Conservation (phyloP, 805 yeast species). For the Alloascoidea hylecoeti region DNA sequence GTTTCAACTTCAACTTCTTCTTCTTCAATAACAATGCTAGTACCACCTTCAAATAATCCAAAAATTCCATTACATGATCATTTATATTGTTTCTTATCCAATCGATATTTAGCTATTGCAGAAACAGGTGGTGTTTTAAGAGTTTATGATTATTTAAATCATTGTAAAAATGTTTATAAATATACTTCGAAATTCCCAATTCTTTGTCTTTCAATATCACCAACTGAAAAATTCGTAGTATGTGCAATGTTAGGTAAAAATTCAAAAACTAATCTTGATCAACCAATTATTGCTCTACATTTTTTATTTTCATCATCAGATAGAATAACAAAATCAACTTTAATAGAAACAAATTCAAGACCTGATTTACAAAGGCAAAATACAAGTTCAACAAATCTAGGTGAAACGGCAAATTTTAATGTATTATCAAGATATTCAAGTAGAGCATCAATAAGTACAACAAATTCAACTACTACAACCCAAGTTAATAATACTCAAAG, state of each 20-base stretch:
- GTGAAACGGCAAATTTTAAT: not conserved
- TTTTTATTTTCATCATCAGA: constrained; percentile 10
- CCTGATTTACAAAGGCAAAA: too few relatives aligned
- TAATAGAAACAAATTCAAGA: not conserved
- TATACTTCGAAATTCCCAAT: constrained; percentile 63
- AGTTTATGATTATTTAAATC: constrained; percentile 39
- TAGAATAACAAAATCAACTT: not conserved
- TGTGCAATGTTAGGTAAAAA: constrained; percentile 78
- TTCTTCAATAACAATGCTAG: constrained; percentile 24
- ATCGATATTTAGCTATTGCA: constrained; percentile 45
- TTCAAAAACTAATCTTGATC: constrained; percentile 50
- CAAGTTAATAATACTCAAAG: too few relatives aligned
- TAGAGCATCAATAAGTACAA: not conserved
- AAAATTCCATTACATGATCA: constrained; percentile 10
- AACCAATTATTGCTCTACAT: constrained; percentile 60
- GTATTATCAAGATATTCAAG: not conserved
- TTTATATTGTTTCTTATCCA: constrained; percentile 26
- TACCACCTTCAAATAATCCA: constrained; percentile 9
- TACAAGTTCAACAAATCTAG: too few relatives aligned
- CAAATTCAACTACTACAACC: constrained; percentile 1
- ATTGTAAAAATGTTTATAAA: constrained; percentile 55
- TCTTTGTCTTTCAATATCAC: constrained; percentile 61
- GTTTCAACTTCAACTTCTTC: too few relatives aligned
- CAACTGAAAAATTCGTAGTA: constrained; percentile 50
- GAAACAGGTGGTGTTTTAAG: constrained; percentile 63